Conservation (phyloP, 257 asterid species). For the Vinca minor region DNA sequence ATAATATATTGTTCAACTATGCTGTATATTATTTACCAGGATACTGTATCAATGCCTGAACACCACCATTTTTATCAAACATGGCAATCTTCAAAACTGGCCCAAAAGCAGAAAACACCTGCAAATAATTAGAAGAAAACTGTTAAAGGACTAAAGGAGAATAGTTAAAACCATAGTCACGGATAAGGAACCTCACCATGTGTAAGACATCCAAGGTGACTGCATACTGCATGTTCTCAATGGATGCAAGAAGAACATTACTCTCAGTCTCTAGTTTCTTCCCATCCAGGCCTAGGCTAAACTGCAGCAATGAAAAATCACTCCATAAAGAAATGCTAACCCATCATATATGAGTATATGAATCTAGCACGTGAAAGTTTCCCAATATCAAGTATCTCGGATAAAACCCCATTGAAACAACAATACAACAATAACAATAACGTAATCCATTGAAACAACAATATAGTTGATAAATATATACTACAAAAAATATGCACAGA, state of each 20-base stretch:
- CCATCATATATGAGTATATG: not conserved
- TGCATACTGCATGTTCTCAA: conserved; percentile 98
- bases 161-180: conserved; percentile 9
- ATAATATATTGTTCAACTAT: not conserved
- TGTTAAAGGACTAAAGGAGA: conserved; percentile 3
- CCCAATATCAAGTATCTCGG: not conserved
- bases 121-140: conserved; percentile 15
- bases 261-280: conserved; percentile 86
- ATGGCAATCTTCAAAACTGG: conserved; percentile 81
- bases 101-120: conserved; percentile 81
- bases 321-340: not conserved
- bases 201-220: conserved; percentile 87
- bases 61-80: conserved; percentile 87
- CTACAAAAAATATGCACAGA: not conserved
- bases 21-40: conserved; percentile 42
- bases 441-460: no score
- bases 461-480: not conserved
- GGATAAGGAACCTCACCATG: conserved; percentile 38
- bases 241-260: conserved; percentile 94
- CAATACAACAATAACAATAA: no score
- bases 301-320: conserved; percentile 34
- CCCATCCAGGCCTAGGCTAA: conserved; percentile 75
- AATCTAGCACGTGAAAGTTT: not conserved
- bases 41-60: conserved; percentile 83
- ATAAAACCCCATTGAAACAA: not conserved